Conservation (phyloP, 768 basidiomycete genomes). For the Amanita thiersii region DNA sequence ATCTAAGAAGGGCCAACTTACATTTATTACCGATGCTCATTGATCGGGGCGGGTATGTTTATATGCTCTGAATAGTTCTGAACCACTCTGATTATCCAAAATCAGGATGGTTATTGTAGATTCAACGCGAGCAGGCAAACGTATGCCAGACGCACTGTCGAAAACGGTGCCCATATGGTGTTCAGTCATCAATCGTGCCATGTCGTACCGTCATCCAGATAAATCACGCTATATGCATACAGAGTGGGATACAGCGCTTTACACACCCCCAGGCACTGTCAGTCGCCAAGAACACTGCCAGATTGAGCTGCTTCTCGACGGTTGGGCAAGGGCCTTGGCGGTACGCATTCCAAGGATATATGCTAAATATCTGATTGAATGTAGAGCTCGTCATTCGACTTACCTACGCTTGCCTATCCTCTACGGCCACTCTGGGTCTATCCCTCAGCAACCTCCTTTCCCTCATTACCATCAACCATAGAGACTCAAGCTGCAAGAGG, state of each 20-base stretch:
- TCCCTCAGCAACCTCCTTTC: conserved; percentile 26
- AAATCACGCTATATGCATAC: not conserved
- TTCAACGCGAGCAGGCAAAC: conserved; percentile 88
- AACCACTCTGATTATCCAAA: no score
- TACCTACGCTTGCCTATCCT: not conserved
- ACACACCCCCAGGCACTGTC: conserved; percentile 64
- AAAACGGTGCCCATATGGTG: conserved; percentile 97
- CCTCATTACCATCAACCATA: conserved; percentile 53
- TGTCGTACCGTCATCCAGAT: conserved; percentile 26
- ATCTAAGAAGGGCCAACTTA: conserved; percentile 76
- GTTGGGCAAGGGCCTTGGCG: conserved; percentile 61
- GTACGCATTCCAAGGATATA: conserved; percentile 30
- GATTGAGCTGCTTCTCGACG: conserved; percentile 57
- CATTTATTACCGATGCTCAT: conserved; percentile 58
- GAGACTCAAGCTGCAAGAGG: conserved; percentile 44
- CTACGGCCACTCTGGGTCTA: not conserved
- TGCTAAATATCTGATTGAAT: conserved; percentile 25
- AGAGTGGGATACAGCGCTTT: conserved; percentile 53
- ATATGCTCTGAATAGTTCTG: conserved; percentile 3
- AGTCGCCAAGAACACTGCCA: conserved; percentile 73
- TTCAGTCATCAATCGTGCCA: conserved; percentile 70
- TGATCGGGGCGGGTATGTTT: conserved; percentile 46
- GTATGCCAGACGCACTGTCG: conserved; percentile 87
- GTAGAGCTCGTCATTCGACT: not conserved
- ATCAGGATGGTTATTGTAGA: conserved; percentile 84